Evolutionary conservation across 495 filamentous ascomycete species (phyloP).

Genomic region (Xylaria nigripes): DNA sequence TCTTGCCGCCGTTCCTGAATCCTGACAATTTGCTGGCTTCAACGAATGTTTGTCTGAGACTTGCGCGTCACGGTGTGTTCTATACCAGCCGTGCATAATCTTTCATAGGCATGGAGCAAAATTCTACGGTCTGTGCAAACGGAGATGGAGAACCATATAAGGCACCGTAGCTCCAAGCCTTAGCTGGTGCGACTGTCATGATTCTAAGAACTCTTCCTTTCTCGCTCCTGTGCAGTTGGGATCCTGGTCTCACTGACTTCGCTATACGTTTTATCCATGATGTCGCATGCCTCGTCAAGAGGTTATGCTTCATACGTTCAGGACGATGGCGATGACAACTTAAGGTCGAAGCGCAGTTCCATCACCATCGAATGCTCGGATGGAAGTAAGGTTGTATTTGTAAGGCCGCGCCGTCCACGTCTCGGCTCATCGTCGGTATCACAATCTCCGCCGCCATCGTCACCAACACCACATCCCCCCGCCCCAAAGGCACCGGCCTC

Average conservation of each 20-base stretch:
- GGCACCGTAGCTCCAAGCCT: too few species aligned
- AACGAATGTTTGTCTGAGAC: slow-evolving; percentile 8
- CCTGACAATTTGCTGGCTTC: not conserved
- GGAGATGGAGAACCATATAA: not conserved
- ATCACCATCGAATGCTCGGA: slow-evolving; percentile 5
- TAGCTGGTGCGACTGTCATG: too few species aligned
- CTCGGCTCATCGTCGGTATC: not conserved
- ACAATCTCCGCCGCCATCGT: not conserved
- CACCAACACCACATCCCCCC: not conserved
- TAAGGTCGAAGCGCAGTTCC: not conserved
- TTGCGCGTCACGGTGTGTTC: not conserved
- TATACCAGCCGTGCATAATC: not conserved
- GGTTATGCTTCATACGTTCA: not conserved
- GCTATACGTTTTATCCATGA: not conserved
- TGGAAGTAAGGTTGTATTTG: slow-evolving; percentile 1
- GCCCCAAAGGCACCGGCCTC: not conserved
- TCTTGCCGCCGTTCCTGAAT: slow-evolving; percentile 4
- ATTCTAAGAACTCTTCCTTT: too few species aligned
- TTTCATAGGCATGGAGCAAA: not conserved
- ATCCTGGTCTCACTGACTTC: too few species aligned
- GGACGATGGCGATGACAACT: not conserved
- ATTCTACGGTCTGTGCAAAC: not conserved
- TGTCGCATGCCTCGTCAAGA: not conserved
- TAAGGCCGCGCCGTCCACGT: not conserved
- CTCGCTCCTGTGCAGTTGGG: too few species aligned